phyloP scores from a whole-genome alignment of 805 yeast species.

The Kuraishia molischiana region DNA sequence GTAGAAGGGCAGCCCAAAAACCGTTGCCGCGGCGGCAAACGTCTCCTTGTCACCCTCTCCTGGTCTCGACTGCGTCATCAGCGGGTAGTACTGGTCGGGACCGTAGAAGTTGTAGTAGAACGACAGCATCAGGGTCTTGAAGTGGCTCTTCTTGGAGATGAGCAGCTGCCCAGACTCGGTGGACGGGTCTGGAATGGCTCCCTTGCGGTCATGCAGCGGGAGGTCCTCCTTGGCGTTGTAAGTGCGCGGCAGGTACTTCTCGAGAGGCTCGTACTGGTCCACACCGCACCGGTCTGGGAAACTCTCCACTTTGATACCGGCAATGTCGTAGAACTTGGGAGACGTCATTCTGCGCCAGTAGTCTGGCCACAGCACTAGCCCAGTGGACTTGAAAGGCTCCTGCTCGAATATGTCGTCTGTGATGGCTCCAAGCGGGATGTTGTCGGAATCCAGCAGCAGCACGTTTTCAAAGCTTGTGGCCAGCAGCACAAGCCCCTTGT shows the following conservation, averaged over 20 bases:
- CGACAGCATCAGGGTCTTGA: conserved; percentile 43
- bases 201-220: conserved; percentile 50
- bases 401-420: conserved; percentile 43
- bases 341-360: conserved; percentile 61
- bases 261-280: conserved; percentile 3
- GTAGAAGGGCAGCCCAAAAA: conserved; percentile 35
- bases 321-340: conserved; percentile 49
- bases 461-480: conserved; percentile 38
- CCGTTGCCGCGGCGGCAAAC: conserved; percentile 58
- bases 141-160: conserved; percentile 45
- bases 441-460: conserved; percentile 36
- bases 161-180: conserved; percentile 60
- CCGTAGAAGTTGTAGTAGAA: conserved; percentile 54
- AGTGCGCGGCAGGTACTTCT: conserved; percentile 1
- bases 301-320: conserved; percentile 27
- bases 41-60: conserved; percentile 88
- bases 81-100: conserved; percentile 45
- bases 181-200: conserved; percentile 53
- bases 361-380: conserved; percentile 58
- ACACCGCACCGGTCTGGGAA: conserved; percentile 23
- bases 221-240: conserved; percentile 9
- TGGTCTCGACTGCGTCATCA: conserved; percentile 46
- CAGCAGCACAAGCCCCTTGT: conserved; percentile 27
- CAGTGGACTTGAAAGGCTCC: conserved; percentile 29
- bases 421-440: conserved; percentile 34